phyloP scores from a whole-genome alignment of 306 rosid species.

The Cicer chorassanicum region DNA sequence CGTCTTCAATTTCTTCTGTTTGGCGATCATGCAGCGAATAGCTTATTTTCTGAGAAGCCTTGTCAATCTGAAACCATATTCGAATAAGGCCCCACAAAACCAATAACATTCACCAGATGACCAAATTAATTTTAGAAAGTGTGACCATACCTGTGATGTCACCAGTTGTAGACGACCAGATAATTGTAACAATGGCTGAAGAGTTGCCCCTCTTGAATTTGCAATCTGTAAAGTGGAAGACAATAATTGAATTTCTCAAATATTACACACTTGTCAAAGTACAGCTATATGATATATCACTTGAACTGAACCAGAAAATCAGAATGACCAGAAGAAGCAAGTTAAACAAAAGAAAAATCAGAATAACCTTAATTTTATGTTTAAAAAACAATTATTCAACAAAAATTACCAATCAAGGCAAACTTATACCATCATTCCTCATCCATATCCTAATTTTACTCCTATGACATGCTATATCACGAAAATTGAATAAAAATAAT shows the following conservation, averaged over 20 bases:
- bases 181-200: slow-evolving; percentile 72
- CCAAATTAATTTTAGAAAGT: slow-evolving; percentile 33
- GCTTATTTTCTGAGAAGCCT: slow-evolving; percentile 57
- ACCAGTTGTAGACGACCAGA: slow-evolving; percentile 89
- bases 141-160: slow-evolving; percentile 71
- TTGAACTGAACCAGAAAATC: slow-evolving; percentile 15
- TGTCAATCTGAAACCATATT: slow-evolving; percentile 63
- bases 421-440: slow-evolving; percentile 29
- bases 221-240: slow-evolving; percentile 56
- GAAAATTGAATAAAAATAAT: neutral
- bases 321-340: slow-evolving; percentile 28
- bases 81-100: slow-evolving; percentile 25
- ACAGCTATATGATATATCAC: slow-evolving; percentile 20
- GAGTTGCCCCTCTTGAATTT: slow-evolving; percentile 64
- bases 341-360: slow-evolving; percentile 17
- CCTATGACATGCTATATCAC: slow-evolving; percentile 1
- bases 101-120: slow-evolving; percentile 27
- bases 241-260: slow-evolving; percentile 24
- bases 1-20: slow-evolving; percentile 58
- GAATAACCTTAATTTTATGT: slow-evolving; percentile 14
- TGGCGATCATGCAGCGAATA: slow-evolving; percentile 45
- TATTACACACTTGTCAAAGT: neutral
- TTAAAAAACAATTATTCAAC: neutral
- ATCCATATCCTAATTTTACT: slow-evolving; percentile 9
- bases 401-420: slow-evolving; percentile 16